These are phyloP conservation scores for Cutaneotrichosporon cyanovorans DNA, from an alignment of 1,284 basidiomycete genomes.

Conservation along the genomic window DNA sequence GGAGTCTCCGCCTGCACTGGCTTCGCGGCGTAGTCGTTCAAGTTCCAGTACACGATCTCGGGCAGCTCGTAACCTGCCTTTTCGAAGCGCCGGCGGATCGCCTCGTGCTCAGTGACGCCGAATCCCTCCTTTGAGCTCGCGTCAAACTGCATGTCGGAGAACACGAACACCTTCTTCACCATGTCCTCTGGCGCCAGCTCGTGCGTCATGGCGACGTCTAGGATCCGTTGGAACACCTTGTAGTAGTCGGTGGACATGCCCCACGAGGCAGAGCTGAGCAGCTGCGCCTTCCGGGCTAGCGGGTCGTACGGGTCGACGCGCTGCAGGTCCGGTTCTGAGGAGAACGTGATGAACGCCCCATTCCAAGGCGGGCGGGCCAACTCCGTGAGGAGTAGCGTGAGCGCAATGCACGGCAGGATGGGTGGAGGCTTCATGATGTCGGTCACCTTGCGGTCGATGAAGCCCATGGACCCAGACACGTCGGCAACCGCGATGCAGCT, in stretches of 20 bases:
- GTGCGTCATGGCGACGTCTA: constrained; percentile 54
- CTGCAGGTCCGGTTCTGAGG: constrained; percentile 50
- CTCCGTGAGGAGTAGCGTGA: constrained; percentile 59
- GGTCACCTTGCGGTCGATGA: background rate
- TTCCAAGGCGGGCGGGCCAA: constrained; percentile 59
- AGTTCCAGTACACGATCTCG: constrained; percentile 49
- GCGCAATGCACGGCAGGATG: constrained; percentile 56
- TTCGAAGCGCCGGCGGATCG: constrained; percentile 51
- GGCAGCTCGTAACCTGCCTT: constrained; percentile 60
- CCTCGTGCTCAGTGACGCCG: constrained; percentile 60
- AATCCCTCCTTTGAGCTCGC: background rate
- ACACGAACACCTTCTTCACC: constrained; percentile 65
- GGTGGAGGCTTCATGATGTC: constrained; percentile 38
- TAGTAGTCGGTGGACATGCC: constrained; percentile 55
- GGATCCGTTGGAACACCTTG: constrained; percentile 41
- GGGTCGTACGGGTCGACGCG: constrained; percentile 47
- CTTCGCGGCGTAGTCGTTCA: constrained; percentile 33
- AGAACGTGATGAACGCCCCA: constrained; percentile 62
- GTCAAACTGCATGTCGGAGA: constrained; percentile 72
- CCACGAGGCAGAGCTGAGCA: constrained; percentile 50
- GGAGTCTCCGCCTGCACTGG: constrained; percentile 52
- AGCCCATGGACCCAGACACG: constrained; percentile 64
- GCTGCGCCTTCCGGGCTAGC: constrained; percentile 41
- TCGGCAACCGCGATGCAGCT: constrained; percentile 64
- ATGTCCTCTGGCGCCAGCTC: constrained; percentile 59